Evolutionary conservation across 208 protist genomes (phyloP).

Genomic region (Acanthamoeba rhysodes): DNA sequence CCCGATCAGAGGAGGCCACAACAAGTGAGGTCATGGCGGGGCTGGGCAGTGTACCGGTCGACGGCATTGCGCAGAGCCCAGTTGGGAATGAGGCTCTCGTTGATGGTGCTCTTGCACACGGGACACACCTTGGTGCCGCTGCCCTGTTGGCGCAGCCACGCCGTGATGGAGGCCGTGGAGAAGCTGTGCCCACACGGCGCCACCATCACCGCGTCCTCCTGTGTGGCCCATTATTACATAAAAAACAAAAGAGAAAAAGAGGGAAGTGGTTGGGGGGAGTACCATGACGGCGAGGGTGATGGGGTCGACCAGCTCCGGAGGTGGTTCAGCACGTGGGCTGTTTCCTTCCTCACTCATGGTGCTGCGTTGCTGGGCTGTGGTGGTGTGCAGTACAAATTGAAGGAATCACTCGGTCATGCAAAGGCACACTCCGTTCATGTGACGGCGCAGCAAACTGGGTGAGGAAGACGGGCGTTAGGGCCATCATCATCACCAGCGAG

Average conservation of each 20-base stretch:
- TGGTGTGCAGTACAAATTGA: too few relatives aligned
- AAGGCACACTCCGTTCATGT: too few relatives aligned
- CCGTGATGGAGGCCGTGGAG: not conserved
- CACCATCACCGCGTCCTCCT: conserved; percentile 11
- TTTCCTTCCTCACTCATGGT: too few relatives aligned
- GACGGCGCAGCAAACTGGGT: too few relatives aligned
- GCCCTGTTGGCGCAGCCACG: not conserved
- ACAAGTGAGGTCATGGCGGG: not conserved
- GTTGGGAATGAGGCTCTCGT: not conserved
- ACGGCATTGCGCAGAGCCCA: conserved; percentile 46
- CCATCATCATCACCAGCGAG: too few relatives aligned
- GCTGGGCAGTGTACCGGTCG: not conserved
- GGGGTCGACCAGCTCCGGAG: conserved; percentile 7
- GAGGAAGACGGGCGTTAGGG: too few relatives aligned
- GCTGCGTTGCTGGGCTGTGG: too few relatives aligned
- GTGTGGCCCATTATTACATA: too few relatives aligned
- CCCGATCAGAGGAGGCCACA: too few relatives aligned
- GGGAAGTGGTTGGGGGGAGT: rapidly evolving
- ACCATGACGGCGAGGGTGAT: conserved; percentile 5
- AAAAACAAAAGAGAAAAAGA: too few relatives aligned
- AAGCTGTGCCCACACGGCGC: not conserved
- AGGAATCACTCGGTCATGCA: too few relatives aligned
- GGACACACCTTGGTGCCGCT: not conserved
- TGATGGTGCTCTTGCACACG: conserved; percentile 14
- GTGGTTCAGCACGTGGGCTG: not conserved